Conservation (phyloP, 2,329 filamentous ascomycete species). For the Phoma sp. region DNA sequence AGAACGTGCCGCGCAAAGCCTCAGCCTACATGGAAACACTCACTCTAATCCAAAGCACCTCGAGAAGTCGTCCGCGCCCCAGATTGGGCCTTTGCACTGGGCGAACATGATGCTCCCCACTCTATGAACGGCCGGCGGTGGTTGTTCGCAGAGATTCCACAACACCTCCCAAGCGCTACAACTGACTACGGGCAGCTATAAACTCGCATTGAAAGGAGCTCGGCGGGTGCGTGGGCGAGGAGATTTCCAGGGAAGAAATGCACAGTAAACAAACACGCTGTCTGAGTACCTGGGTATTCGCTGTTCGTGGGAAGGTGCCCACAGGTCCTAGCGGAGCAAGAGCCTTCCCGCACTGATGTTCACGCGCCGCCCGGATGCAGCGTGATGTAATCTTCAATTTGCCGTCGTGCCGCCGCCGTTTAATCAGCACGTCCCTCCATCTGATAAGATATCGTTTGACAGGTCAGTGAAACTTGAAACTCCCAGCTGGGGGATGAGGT, state of each 20-base stretch:
- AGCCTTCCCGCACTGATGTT: slow-evolving; percentile 19
- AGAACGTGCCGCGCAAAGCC: not conserved
- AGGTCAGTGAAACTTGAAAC: not conserved
- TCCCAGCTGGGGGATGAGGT: not conserved
- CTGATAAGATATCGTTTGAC: slow-evolving; percentile 19
- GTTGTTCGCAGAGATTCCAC: slow-evolving; percentile 19
- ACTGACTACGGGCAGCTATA: slow-evolving; percentile 25
- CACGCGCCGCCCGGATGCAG: slow-evolving; percentile 14
- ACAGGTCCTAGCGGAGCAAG: slow-evolving; percentile 18
- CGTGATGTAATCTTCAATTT: slow-evolving; percentile 21
- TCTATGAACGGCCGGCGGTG: slow-evolving; percentile 18
- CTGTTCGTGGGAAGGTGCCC: slow-evolving; percentile 16
- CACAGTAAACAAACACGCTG: slow-evolving; percentile 19
- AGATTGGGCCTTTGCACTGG: slow-evolving; percentile 64
- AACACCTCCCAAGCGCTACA: slow-evolving; percentile 27
- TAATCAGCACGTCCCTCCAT: slow-evolving; percentile 10
- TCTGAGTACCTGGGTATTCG: slow-evolving; percentile 14
- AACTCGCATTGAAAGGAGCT: slow-evolving; percentile 23
- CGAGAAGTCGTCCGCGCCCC: slow-evolving; percentile 69
- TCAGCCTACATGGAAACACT: slow-evolving; percentile 45
- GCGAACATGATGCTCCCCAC: slow-evolving; percentile 57
- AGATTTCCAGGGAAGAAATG: not conserved
- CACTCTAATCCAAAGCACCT: slow-evolving; percentile 72
- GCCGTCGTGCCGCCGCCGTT: slow-evolving; percentile 14
- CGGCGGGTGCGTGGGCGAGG: slow-evolving; percentile 9